Percentiles rank a stretch among this genome's conserved stretches.
Conservation (phyloP, 768 basidiomycete species). For the Tylopilus intermedius region DNA sequence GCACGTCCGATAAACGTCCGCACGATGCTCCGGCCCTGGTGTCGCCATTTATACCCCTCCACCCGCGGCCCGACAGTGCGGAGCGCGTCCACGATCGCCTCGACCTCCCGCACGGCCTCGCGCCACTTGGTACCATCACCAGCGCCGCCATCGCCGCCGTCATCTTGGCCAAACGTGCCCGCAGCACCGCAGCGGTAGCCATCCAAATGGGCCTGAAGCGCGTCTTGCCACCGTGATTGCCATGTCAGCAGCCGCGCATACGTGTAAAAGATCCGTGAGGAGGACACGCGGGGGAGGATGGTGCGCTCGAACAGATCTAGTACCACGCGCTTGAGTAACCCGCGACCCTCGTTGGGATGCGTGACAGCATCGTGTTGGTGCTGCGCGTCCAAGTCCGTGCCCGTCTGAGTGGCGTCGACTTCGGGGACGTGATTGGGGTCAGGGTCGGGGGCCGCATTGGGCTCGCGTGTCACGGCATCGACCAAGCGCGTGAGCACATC, state of each 20-base stretch:
- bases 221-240: conserved; percentile 69
- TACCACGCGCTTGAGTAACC: conserved; percentile 57
- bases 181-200: conserved; percentile 74
- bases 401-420: not conserved
- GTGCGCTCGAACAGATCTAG: conserved; percentile 67
- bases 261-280: conserved; percentile 74
- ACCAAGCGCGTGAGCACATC: conserved; percentile 89
- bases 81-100: conserved; percentile 79
- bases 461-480: conserved; percentile 68
- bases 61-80: conserved; percentile 76
- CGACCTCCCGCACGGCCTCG: conserved; percentile 72
- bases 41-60: conserved; percentile 65
- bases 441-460: conserved; percentile 27
- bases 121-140: conserved; percentile 60
- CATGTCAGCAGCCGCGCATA: conserved; percentile 78
- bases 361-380: conserved; percentile 14
- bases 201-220: conserved; percentile 77
- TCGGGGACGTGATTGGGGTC: conserved; percentile 9
- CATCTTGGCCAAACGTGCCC: conserved; percentile 49
- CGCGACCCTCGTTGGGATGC: conserved; percentile 62
- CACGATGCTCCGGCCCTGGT: conserved; percentile 82
- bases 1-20: conserved; percentile 86
- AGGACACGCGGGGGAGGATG: conserved; percentile 78
- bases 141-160: conserved; percentile 33
- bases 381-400: too few species aligned